Base-by-base conservation (phyloP, 2,329 filamentous ascomycete species). In the Chaetomiaceae sp. region DNA sequence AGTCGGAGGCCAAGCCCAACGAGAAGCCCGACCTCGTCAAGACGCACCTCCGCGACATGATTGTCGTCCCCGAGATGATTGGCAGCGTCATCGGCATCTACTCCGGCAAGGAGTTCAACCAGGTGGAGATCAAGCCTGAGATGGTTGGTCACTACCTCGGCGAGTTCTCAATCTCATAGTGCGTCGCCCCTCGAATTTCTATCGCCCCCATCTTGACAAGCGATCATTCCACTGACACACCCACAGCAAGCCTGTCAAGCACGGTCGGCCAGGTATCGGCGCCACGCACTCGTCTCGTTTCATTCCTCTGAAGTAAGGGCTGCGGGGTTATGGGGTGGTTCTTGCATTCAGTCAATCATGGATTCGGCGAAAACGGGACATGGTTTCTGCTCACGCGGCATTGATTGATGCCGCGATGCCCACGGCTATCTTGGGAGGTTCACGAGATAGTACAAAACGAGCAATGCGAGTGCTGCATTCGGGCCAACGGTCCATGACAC, bases 81-180 rank as follows among this genome's bases (percentile, higher is more conserved):
- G 93, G 93, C 67, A 87, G 81, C 74, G 91, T 98, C 67, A 86
- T 98, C 67, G 93, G 90, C 71, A 93, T 98, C 81, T 98, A 98
- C 87, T 95, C 88, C 62, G 93, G 93, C 71, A 98, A 98, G 86
- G 90, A 97, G 77, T 98, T 98, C 87, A 98, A 98, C 86, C 91
- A 96, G 83, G 90, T 98, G 65, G 93, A 98, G 77, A 93, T 98
- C 79, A 96, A 96, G 85, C 93, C 93, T 65, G 93, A 98, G 83
- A 98, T 98, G 93, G 93, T 98, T 74, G 93, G 93, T 72, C 91
- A 97, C 81, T 96, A 96, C 82, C 81, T 98, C 61, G 93, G 81
- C 68, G 93, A 98, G 78, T 98, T 98, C 83, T 96, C 90, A 62
- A 98, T 98, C 79, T 93, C 91, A 79, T 98, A 98, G 88, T 95